Conservation (phyloP, 2,329 filamentous ascomycete species). For the Paraphaeosphaeria sporulosa region DNA sequence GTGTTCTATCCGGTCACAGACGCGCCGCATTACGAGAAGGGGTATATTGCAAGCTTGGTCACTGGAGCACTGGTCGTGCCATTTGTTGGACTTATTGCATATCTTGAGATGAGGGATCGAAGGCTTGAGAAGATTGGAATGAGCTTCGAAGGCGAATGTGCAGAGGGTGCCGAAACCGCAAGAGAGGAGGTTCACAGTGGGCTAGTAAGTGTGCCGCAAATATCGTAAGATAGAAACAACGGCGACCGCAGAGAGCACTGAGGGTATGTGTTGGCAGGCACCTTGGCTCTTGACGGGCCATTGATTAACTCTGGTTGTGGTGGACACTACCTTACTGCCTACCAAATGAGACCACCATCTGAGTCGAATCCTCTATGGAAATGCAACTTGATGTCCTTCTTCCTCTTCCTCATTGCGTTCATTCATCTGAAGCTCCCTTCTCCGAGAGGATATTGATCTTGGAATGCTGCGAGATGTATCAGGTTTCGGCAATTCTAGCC, state of each 20-base stretch:
- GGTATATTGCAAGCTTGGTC: background rate
- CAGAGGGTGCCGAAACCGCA: background rate
- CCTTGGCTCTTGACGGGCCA: background rate
- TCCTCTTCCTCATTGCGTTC: too few species aligned
- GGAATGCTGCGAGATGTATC: too few species aligned
- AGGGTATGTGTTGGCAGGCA: too few species aligned
- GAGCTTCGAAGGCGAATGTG: background rate
- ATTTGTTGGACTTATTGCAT: conserved; percentile 1
- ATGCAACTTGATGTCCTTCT: too few species aligned
- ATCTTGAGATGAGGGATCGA: background rate
- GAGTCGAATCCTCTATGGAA: too few species aligned
- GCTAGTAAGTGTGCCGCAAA: conserved; percentile 2
- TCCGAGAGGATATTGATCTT: too few species aligned
- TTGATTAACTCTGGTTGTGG: background rate
- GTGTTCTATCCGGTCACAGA: conserved; percentile 4
- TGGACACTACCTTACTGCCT: background rate
- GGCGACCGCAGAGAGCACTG: background rate
- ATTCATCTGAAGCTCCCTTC: too few species aligned
- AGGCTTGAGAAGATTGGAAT: background rate
- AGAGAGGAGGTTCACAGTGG: background rate
- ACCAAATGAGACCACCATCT: too few species aligned
- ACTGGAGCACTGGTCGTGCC: conserved; percentile 5
- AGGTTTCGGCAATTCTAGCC: too few species aligned
- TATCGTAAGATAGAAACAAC: background rate
- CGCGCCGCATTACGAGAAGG: conserved; percentile 6